phyloP scores from a whole-genome alignment of 495 filamentous ascomycete genomes.

The Hypoxylon rickii region DNA sequence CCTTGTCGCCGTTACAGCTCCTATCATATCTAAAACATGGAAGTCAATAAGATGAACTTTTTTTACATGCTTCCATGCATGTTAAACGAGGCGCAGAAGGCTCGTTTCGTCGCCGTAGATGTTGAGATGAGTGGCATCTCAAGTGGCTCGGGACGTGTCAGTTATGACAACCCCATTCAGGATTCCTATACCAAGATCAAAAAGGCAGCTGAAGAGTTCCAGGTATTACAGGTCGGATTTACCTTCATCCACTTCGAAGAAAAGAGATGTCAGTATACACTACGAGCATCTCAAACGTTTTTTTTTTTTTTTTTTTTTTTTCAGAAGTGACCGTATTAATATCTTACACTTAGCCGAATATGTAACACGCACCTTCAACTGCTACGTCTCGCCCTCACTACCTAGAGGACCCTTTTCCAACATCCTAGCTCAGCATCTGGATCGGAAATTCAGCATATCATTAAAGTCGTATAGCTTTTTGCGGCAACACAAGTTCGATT shows the following conservation, averaged over 20 bases:
- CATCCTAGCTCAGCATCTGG: conserved; percentile 17
- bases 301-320: too few species aligned
- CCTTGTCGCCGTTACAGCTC: not conserved
- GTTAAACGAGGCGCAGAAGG: conserved; percentile 60
- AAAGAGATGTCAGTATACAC: conserved; percentile 45
- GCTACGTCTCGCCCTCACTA: conserved; percentile 62
- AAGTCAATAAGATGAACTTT: conserved; percentile 62
- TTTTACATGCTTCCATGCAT: conserved; percentile 60
- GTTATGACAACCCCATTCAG: conserved; percentile 52
- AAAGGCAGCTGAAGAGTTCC: conserved; percentile 68
- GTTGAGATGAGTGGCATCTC: conserved; percentile 77
- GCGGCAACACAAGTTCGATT: conserved; percentile 61
- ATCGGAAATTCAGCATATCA: conserved; percentile 44
- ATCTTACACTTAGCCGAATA: conserved; percentile 37
- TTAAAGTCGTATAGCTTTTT: conserved; percentile 66
- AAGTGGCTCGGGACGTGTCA: conserved; percentile 11
- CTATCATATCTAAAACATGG: conserved; percentile 55
- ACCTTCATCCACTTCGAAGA: conserved; percentile 64
- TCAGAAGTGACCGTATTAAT: not conserved
- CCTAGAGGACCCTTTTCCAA: conserved; percentile 6
- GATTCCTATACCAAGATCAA: conserved; percentile 69
- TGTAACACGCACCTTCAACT: conserved; percentile 64
- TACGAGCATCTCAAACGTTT: too few species aligned
- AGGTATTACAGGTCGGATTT: conserved; percentile 77
- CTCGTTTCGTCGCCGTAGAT: conserved; percentile 73